These are phyloP conservation scores for Gamarada debralockiae DNA, from an alignment of 495 filamentous ascomycete species.

Conservation along the genomic window DNA sequence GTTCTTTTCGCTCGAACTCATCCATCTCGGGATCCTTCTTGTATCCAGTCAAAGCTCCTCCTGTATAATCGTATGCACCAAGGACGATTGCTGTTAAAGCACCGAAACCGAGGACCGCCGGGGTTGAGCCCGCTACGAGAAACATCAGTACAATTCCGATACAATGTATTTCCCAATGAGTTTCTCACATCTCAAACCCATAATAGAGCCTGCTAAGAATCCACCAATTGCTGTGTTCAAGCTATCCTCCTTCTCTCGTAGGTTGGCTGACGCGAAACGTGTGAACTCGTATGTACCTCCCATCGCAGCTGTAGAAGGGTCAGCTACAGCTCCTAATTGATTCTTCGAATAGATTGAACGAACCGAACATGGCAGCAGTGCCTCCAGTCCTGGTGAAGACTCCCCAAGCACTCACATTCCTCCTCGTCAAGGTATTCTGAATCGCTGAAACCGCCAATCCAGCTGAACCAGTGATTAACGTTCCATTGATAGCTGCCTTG, in stretches of 20 bases:
- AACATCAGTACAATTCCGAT: background rate
- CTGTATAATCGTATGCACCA: constrained; percentile 72
- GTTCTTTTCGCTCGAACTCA: constrained; percentile 76
- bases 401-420: constrained; percentile 71
- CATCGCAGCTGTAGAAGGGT: constrained; percentile 58
- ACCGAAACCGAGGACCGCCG: constrained; percentile 77
- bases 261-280: constrained; percentile 66
- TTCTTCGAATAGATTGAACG: constrained; percentile 10
- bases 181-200: constrained; percentile 58
- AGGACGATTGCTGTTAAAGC: constrained; percentile 58
- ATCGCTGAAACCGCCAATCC: constrained; percentile 73
- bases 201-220: constrained; percentile 63
- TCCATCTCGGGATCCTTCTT: constrained; percentile 58
- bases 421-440: constrained; percentile 78
- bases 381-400: constrained; percentile 70
- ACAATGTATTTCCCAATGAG: background rate
- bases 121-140: constrained; percentile 65
- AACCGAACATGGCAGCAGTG: constrained; percentile 65
- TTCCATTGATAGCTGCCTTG: constrained; percentile 56
- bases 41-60: constrained; percentile 59
- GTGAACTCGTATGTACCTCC: constrained; percentile 78
- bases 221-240: constrained; percentile 69
- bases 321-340: background rate
- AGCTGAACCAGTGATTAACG: constrained; percentile 56
- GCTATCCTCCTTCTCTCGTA: constrained; percentile 70